Conservation (phyloP, 2,329 filamentous ascomycete genomes). For the Bipolaris sorokiniana region DNA sequence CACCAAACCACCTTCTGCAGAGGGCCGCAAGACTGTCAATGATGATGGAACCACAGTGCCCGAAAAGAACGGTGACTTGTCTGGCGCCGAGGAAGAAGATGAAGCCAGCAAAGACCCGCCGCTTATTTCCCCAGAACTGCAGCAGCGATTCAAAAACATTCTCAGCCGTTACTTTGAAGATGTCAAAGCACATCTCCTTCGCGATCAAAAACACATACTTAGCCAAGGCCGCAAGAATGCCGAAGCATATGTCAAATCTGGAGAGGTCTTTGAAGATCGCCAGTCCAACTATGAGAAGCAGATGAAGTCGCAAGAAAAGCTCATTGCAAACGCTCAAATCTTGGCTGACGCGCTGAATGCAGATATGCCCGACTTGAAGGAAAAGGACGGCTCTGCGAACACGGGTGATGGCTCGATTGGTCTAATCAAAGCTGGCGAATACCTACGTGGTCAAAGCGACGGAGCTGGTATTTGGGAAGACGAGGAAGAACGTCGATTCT, state of each 20-base stretch:
- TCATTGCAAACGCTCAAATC: slow-evolving; percentile 87
- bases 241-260: slow-evolving; percentile 97
- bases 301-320: slow-evolving; percentile 86
- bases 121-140: slow-evolving; percentile 75
- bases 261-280: slow-evolving; percentile 96
- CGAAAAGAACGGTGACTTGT: slow-evolving; percentile 60
- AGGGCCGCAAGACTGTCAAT: slow-evolving; percentile 82
- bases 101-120: slow-evolving; percentile 69
- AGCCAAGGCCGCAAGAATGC: slow-evolving; percentile 92
- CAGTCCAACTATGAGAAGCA: slow-evolving; percentile 96
- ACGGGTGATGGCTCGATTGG: slow-evolving; percentile 80
- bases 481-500: slow-evolving; percentile 96
- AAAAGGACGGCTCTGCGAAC: slow-evolving; percentile 73
- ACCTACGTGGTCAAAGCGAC: slow-evolving; percentile 86
- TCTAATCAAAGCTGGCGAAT: slow-evolving; percentile 91
- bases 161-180: slow-evolving; percentile 90
- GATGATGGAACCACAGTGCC: slow-evolving; percentile 74
- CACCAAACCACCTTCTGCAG: slow-evolving; percentile 71
- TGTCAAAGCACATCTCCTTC: slow-evolving; percentile 83
- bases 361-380: slow-evolving; percentile 93
- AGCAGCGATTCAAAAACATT: slow-evolving; percentile 84
- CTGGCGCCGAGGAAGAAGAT: slow-evolving; percentile 59
- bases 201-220: slow-evolving; percentile 89
- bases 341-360: slow-evolving; percentile 85
- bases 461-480: slow-evolving; percentile 98